Percentiles rank a stretch among this genome's conserved stretches.
Evolutionary conservation across 352 stramenopile genomes (phyloP).

Genomic region (Phytophthora uliginosa): DNA sequence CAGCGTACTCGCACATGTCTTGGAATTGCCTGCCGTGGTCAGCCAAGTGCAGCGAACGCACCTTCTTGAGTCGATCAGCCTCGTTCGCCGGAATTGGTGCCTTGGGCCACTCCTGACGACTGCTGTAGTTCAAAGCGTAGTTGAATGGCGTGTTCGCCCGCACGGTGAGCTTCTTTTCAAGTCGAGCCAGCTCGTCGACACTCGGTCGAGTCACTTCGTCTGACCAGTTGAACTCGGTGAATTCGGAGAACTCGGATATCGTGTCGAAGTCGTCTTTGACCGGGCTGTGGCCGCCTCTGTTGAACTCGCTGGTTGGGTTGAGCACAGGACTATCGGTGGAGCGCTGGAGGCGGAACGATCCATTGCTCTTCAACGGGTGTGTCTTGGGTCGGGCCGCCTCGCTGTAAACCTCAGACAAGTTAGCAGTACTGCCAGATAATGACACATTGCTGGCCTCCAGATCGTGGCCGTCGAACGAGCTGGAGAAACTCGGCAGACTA

Average conservation of each 20-base stretch:
- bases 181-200: slow-evolving; percentile 59
- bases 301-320: slow-evolving; percentile 60
- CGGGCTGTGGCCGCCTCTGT: slow-evolving; percentile 29
- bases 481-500: slow-evolving; percentile 62
- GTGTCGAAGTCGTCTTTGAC: slow-evolving; percentile 30
- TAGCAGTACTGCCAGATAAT: slow-evolving; percentile 36
- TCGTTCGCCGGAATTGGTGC: slow-evolving; percentile 80
- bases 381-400: slow-evolving; percentile 59
- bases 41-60: slow-evolving; percentile 78
- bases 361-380: slow-evolving; percentile 51
- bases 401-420: slow-evolving; percentile 67
- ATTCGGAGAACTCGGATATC: slow-evolving; percentile 50
- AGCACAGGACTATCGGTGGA: slow-evolving; percentile 28
- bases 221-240: slow-evolving; percentile 58
- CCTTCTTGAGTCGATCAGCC: slow-evolving; percentile 67
- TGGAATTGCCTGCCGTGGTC: slow-evolving; percentile 87
- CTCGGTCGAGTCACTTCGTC: slow-evolving; percentile 48
- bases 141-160: slow-evolving; percentile 81
- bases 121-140: slow-evolving; percentile 87
- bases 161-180: slow-evolving; percentile 75
- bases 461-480: slow-evolving; percentile 68
- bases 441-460: slow-evolving; percentile 46
- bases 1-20: slow-evolving; percentile 89
- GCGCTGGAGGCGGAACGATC: slow-evolving; percentile 33
- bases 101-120: slow-evolving; percentile 85